These are phyloP conservation scores for Populus hybrid DNA, from an alignment of 441 rosid genomes.

Conservation along the genomic window DNA sequence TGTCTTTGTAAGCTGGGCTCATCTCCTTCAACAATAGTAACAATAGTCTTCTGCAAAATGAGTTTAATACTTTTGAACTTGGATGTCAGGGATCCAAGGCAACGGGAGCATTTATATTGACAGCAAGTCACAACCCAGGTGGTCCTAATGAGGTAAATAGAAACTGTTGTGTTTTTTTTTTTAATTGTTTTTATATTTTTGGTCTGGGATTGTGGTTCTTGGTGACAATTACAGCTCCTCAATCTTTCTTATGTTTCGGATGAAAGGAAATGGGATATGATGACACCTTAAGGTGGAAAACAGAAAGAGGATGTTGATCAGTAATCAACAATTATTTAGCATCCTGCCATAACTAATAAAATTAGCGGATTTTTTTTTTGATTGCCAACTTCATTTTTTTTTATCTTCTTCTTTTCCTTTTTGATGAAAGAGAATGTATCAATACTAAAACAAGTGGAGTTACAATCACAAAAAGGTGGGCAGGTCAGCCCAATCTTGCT, in stretches of 20 bases:
- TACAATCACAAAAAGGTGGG: background rate
- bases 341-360: background rate
- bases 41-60: constrained; percentile 8
- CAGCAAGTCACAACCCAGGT: constrained; percentile 99
- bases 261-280: constrained; percentile 4
- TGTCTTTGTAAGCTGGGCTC: constrained; percentile 6
- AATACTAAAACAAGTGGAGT: background rate
- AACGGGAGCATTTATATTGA: constrained; percentile 90
- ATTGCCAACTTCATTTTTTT: background rate
- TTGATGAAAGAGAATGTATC: background rate
- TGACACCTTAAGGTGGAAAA: background rate
- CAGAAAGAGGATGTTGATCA: background rate
- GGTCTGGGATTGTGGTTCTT: background rate
- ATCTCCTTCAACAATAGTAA: background rate
- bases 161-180: constrained; percentile 8
- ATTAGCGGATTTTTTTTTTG: background rate
- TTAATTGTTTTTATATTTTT: background rate
- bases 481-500: background rate
- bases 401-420: too few species aligned
- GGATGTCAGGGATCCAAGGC: constrained; percentile 83
- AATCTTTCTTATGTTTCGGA: background rate
- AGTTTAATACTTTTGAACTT: constrained; percentile 22
- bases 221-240: background rate
- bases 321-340: background rate
- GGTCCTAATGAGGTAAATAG: constrained; percentile 86